Evolutionary conservation across 768 basidiomycete species (phyloP).

Genomic region (Leccinellum rugosiceps): DNA sequence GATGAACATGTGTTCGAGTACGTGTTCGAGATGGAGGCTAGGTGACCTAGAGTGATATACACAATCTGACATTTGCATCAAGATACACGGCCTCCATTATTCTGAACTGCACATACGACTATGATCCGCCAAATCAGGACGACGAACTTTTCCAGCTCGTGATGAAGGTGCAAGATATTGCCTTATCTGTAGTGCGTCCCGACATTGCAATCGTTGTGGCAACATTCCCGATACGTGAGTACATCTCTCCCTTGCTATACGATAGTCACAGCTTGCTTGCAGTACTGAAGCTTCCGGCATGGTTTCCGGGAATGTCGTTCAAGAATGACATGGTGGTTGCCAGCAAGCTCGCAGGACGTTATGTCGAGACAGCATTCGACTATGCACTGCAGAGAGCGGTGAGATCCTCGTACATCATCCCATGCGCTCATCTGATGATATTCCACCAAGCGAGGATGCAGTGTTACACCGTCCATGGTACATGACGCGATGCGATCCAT

Average conservation of each 20-base stretch:
- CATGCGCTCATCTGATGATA: no score
- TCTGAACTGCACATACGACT: not conserved
- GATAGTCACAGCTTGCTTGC: not conserved
- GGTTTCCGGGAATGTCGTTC: not conserved
- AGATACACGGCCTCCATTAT: not conserved
- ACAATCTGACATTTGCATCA: not conserved
- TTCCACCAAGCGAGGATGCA: not conserved
- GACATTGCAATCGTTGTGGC: not conserved
- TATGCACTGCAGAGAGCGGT: not conserved
- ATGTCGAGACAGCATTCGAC: not conserved
- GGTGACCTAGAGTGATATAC: no score
- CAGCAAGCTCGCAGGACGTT: not conserved
- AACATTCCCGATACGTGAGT: not conserved
- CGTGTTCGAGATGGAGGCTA: not conserved
- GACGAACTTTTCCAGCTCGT: not conserved
- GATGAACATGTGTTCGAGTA: not conserved
- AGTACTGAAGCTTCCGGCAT: not conserved
- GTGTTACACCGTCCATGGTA: not conserved
- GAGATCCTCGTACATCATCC: no score
- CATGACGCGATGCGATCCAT: not conserved
- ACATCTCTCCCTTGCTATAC: not conserved
- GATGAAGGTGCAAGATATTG: not conserved
- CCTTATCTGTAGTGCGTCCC: not conserved
- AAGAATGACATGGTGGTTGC: not conserved
- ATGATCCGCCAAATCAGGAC: not conserved